A percentile compares a stretch with the other conserved stretches of the same genome.
These are phyloP conservation scores for Apophysomyces trapeziformis DNA, from an alignment of 371 early-diverging fungal species.

Conservation along the genomic window DNA sequence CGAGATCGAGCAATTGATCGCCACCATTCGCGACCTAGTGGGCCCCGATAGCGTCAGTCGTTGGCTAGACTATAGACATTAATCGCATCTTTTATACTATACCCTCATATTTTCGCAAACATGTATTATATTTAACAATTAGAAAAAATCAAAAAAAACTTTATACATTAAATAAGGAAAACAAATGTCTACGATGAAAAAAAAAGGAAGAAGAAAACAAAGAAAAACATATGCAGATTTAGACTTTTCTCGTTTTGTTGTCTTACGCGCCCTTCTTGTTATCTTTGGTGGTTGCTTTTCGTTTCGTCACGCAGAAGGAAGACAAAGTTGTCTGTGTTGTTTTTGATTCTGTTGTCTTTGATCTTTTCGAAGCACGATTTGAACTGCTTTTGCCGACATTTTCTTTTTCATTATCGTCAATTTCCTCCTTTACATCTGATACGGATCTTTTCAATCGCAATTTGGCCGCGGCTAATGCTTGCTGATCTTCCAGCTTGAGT, in stretches of 20 bases:
- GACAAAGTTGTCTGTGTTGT: conserved; percentile 18
- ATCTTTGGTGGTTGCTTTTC: conserved; percentile 7
- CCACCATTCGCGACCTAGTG: conserved; percentile 46
- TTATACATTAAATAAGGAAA: conserved; percentile 7
- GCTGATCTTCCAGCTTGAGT: conserved; percentile 12
- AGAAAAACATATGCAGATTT: not conserved
- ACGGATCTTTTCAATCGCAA: conserved; percentile 35
- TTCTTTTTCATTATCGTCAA: conserved; percentile 37
- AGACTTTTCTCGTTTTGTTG: not conserved
- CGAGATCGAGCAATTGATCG: conserved; percentile 41
- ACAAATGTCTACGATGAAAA: conserved; percentile 5
- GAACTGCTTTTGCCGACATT: conserved; percentile 19
- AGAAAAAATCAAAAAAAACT: not conserved
- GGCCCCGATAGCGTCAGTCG: conserved; percentile 49
- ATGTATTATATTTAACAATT: conserved; percentile 15
- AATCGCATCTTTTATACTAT: not conserved
- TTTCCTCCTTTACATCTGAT: conserved; percentile 33
- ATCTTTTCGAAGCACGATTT: conserved; percentile 12
- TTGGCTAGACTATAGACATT: conserved; percentile 52
- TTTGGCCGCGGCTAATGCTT: conserved; percentile 18
- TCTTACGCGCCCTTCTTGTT: not conserved
- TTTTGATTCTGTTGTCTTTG: conserved; percentile 9
- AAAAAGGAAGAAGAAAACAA: not conserved
- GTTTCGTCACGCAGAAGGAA: conserved; percentile 14
- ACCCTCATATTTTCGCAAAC: not conserved